These are phyloP conservation scores for Candida sp. DNA, from an alignment of 1,139 yeast species.

Conservation along the genomic window DNA sequence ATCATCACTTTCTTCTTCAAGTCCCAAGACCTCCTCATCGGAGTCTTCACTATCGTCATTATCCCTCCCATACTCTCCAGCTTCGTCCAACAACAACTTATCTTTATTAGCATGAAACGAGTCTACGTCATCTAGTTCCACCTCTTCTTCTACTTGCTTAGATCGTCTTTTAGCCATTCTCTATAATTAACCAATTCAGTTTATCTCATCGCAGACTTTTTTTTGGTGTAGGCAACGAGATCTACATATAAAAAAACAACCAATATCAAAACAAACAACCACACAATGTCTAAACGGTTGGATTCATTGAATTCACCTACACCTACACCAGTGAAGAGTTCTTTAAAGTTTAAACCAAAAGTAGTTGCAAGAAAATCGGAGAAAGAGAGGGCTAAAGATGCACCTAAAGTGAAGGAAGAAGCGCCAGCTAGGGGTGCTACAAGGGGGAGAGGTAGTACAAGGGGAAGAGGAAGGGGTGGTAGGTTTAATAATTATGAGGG, in stretches of 20 bases:
- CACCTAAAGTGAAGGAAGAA: slow-evolving; percentile 51
- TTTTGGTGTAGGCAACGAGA: not conserved
- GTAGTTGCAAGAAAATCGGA: slow-evolving; percentile 77
- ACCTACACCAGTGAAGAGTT: slow-evolving; percentile 38
- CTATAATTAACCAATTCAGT: not conserved
- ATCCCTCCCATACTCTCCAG: slow-evolving; percentile 40
- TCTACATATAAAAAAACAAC: not conserved
- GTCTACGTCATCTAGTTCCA: slow-evolving; percentile 65
- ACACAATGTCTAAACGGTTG: slow-evolving; percentile 39
- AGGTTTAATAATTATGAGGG: slow-evolving; percentile 51
- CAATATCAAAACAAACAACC: slow-evolving; percentile 1
- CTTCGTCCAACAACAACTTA: slow-evolving; percentile 55
- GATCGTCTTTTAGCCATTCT: slow-evolving; percentile 10
- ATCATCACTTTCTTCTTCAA: slow-evolving; percentile 22
- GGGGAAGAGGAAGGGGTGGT: slow-evolving; percentile 40
- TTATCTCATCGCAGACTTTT: slow-evolving; percentile 2
- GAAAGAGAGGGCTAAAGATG: slow-evolving; percentile 78
- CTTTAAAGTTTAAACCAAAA: slow-evolving; percentile 75
- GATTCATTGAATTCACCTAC: slow-evolving; percentile 41
- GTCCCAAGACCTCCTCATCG: slow-evolving; percentile 26
- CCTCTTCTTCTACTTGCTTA: slow-evolving; percentile 16
- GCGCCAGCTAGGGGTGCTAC: slow-evolving; percentile 16
- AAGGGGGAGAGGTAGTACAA: slow-evolving; percentile 26
- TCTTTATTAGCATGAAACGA: slow-evolving; percentile 67
- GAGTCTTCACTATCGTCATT: slow-evolving; percentile 36